Percentiles rank a stretch among this genome's conserved stretches.
Conservation (phyloP, 352 stramenopile species). For the Pythium pyrilobum region DNA sequence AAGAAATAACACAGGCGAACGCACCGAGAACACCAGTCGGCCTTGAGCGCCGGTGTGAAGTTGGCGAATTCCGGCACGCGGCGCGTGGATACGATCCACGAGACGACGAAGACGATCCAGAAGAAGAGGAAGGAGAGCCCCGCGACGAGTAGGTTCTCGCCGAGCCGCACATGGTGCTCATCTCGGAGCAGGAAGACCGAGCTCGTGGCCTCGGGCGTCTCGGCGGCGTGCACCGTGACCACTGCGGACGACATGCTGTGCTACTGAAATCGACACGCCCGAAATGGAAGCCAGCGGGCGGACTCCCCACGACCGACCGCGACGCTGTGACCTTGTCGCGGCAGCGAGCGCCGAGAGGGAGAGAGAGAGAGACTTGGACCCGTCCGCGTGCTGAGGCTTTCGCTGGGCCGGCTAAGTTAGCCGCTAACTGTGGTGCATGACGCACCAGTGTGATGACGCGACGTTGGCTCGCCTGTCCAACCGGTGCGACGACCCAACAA, state of each 20-base stretch:
- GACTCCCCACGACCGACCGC: no score
- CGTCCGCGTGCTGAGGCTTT: no score
- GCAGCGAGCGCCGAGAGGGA: background rate
- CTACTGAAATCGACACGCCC: background rate
- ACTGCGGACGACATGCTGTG: conserved; percentile 9
- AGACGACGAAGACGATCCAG: conserved; percentile 55
- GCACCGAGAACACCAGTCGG: conserved; percentile 78
- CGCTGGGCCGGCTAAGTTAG: no score
- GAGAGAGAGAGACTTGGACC: no score
- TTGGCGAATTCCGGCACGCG: conserved; percentile 50
- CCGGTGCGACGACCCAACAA: background rate
- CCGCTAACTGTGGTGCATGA: no score
- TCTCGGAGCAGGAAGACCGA: conserved; percentile 43
- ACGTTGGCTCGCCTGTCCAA: background rate
- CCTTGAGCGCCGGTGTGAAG: conserved; percentile 66
- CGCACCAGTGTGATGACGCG: conserved; percentile 5
- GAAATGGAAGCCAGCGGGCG: background rate
- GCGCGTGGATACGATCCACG: conserved; percentile 52
- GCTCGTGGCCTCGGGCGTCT: background rate
- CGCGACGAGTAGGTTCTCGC: conserved; percentile 61
- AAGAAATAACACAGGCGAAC: no score
- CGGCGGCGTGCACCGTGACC: conserved; percentile 13
- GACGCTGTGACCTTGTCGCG: background rate
- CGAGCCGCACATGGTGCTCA: conserved; percentile 47
- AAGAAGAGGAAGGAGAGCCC: conserved; percentile 59